These are phyloP conservation scores for Talaromyces proteolyticus DNA, from an alignment of 495 filamentous ascomycete species.

Conservation along the genomic window DNA sequence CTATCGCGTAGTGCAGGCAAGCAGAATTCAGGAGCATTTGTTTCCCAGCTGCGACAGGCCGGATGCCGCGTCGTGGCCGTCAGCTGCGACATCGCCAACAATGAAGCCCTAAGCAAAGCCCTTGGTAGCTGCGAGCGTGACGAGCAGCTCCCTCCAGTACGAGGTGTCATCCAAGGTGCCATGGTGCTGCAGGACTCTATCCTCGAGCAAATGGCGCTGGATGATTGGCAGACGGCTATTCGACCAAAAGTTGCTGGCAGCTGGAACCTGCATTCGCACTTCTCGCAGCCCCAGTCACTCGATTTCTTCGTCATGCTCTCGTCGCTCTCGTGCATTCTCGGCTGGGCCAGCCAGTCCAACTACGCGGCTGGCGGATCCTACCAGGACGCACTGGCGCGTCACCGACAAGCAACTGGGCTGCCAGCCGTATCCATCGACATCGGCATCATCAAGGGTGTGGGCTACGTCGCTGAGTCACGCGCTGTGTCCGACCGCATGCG, in stretches of 20 bases:
- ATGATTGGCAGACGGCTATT: slow-evolving; percentile 9
- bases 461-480: slow-evolving; percentile 21
- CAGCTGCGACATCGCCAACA: slow-evolving; percentile 33
- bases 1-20: slow-evolving; percentile 40
- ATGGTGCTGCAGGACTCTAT: slow-evolving; percentile 19
- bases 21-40: slow-evolving; percentile 9
- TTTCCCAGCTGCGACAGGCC: not conserved
- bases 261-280: slow-evolving; percentile 17
- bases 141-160: slow-evolving; percentile 38
- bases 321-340: slow-evolving; percentile 34
- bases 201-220: slow-evolving; percentile 2
- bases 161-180: slow-evolving; percentile 45
- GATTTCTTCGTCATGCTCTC: slow-evolving; percentile 50
- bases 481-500: not conserved
- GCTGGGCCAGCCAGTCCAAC: slow-evolving; percentile 34
- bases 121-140: slow-evolving; percentile 13
- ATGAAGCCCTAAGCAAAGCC: not conserved
- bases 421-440: slow-evolving; percentile 32
- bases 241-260: slow-evolving; percentile 13
- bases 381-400: slow-evolving; percentile 32
- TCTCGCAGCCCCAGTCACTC: slow-evolving; percentile 18
- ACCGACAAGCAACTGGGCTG: slow-evolving; percentile 22
- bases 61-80: slow-evolving; percentile 23
- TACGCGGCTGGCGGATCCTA: slow-evolving; percentile 37
- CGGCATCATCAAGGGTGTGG: slow-evolving; percentile 29